Evolutionary conservation across 2,329 filamentous ascomycete genomes (phyloP), one percentile per base, ranked within the genome.

Genomic region (Gliomastix tumulicola): DNA sequence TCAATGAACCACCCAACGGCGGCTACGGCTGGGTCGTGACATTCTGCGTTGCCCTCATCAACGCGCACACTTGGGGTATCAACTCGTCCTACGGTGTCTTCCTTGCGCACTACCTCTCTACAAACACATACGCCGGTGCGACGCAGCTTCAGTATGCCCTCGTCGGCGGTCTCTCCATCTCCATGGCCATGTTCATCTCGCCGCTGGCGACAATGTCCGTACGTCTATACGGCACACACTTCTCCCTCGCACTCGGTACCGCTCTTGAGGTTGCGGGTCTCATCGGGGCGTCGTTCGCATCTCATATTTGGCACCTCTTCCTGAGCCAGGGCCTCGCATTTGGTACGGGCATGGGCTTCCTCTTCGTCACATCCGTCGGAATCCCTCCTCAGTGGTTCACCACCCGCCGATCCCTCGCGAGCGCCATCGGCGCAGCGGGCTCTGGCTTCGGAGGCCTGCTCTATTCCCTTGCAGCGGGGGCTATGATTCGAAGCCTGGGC

Each of bases 361-460:
- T 75, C 1, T 81, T 76, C 44, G 68, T 79, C 0, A 69, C 68
- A 1, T 64, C 62, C 5, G 71, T 76, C 1, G 68, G 67, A 1
- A 66, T 81, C 3, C 59, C 75, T 0, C 69, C 77, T 1, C 76
- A 80, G 44, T 82, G 77, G 76, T 82, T 82, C 43, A 63, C 62
- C 1, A 71, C 64, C 3, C 59, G 60, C 12, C 60, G 75, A 1
- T 71, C 66, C 17, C 61, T 82, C 3, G 76, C 76, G 2, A 79
- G 76, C 41, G 76, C 74, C 0, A 64, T 79, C 17, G 55, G 66
- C 0, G 63, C 73, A 1, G 66, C 68, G 0, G 76, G 76, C 0
- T 66, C 64, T 23, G 76, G 77, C 0, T 38, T 56, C 1, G 53
- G 53, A 4, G 53, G 53, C 1, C 34, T 51, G 3, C 34, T 45